A percentile compares a stretch with the other conserved stretches of the same genome.
These are phyloP conservation scores for Sesbania bispinosa DNA, from an alignment of 306 rosid species.

Conservation along the genomic window DNA sequence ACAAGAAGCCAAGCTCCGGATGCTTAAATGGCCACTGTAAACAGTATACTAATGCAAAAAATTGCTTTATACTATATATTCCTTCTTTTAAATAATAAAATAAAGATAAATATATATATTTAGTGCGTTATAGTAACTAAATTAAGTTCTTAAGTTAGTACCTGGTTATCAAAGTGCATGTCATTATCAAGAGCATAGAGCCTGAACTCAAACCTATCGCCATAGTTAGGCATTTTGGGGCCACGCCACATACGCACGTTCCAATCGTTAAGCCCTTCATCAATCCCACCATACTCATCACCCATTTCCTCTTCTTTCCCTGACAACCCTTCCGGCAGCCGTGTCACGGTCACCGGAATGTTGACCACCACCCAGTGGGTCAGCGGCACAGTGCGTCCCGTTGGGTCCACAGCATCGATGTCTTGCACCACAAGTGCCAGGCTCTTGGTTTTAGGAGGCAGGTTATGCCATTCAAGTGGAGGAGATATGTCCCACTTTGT, in stretches of 20 bases:
- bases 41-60: no score
- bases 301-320: conserved; percentile 10
- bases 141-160: no score
- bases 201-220: conserved; percentile 22
- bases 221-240: conserved; percentile 25
- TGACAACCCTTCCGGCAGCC: conserved; percentile 23
- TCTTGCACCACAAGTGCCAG: conserved; percentile 22
- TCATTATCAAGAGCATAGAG: conserved; percentile 19
- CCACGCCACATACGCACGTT: conserved; percentile 25
- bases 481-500: conserved; percentile 32
- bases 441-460: conserved; percentile 22
- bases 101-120: no score
- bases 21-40: no score
- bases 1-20: no score
- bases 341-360: neutral
- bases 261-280: conserved; percentile 36
- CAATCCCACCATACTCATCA: conserved; percentile 5
- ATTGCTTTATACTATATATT: no score
- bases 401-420: conserved; percentile 21
- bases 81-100: no score
- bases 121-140: no score
- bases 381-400: neutral
- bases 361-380: conserved; percentile 32
- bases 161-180: conserved; percentile 17
- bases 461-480: conserved; percentile 17